A percentile compares a stretch with the other conserved stretches of the same genome.
These are phyloP conservation scores for Psilocybe mexicana DNA, from an alignment of 1,284 basidiomycete genomes.

Conservation along the genomic window DNA sequence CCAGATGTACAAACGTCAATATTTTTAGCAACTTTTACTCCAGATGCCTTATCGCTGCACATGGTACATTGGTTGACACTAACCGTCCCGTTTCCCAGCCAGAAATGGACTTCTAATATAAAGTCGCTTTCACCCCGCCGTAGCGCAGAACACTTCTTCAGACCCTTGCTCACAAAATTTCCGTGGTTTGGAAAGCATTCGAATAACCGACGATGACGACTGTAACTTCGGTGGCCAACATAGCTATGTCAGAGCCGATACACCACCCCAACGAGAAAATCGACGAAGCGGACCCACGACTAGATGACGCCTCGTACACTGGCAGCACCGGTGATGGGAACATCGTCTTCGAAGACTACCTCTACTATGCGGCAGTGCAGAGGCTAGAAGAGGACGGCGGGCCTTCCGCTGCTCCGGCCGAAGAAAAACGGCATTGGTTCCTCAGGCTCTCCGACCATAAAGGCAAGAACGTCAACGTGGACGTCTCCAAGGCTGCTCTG, in stretches of 20 bases:
- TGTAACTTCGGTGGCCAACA: constrained; percentile 11
- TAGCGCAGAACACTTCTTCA: neutral
- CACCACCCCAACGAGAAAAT: constrained; percentile 10
- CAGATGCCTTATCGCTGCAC: neutral
- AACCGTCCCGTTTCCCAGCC: neutral
- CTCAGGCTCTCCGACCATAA: constrained; percentile 31
- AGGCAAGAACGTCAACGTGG: constrained; percentile 31
- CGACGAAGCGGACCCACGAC: neutral
- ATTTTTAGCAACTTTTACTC: neutral
- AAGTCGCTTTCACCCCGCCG: neutral
- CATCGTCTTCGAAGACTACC: constrained; percentile 36
- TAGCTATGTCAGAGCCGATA: constrained; percentile 13
- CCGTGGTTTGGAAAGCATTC: neutral
- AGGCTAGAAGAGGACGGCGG: constrained; percentile 27
- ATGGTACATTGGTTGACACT: neutral
- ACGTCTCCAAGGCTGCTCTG: constrained; percentile 15
- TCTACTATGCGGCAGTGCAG: constrained; percentile 36
- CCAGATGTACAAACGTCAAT: neutral
- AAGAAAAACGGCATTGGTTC: constrained; percentile 24
- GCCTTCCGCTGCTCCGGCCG: neutral
- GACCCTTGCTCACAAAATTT: neutral
- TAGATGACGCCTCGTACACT: constrained; percentile 1
- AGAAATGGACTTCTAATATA: neutral
- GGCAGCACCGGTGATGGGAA: neutral
- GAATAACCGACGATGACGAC: constrained; percentile 3